Evolutionary conservation across 805 yeast genomes (phyloP), one percentile per base, ranked within the genome.

Genomic region (Lipomyces lipofer): DNA sequence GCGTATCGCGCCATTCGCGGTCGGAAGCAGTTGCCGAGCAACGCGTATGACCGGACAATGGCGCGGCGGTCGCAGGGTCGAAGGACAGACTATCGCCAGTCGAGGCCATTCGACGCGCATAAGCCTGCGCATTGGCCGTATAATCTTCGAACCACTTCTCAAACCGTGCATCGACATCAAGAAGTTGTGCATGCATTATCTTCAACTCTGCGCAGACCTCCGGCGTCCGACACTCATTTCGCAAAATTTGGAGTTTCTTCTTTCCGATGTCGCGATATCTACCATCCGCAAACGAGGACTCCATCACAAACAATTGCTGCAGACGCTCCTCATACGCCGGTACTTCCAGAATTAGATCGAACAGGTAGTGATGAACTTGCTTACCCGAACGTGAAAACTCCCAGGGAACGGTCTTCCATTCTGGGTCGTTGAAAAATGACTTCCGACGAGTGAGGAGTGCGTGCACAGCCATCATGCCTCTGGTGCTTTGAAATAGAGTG

Each of bases 381-480:
- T 50, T 50, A 4, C 19, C 29, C 17, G 15, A 4, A 3, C 17
- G 24, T 7, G 12, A n/a, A 24, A 8, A 25, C 42, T 43, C 21
- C 44, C 43, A 50, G 21, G 54, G 49, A 12, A 50, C 33, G 6
- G 43, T 38, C 21, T 22, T 38, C 54, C 54, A 50, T 15, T 44
- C 54, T 2, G 28, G 32, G 13, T 9, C n/a, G 17, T 17, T 28
- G 22, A 44, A 30, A 22, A 43, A 43, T 10, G 45, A 25, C 6
- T 9, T 9, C 27, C 22, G 29, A 24, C 42, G 13, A 28, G 17
- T 1, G n/a, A 21, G 12, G 10, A 50, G 8, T 1, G 24, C n/a
- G 28, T 28, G 36, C 2, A 21, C 17, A 2, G 30, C 33, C 22
- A 44, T 36, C 32, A 44, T 35, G 10, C 22, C 13, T 9, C 54